Conservation (phyloP, 106 monocot genomes). For the Dendrobium catenatum region DNA sequence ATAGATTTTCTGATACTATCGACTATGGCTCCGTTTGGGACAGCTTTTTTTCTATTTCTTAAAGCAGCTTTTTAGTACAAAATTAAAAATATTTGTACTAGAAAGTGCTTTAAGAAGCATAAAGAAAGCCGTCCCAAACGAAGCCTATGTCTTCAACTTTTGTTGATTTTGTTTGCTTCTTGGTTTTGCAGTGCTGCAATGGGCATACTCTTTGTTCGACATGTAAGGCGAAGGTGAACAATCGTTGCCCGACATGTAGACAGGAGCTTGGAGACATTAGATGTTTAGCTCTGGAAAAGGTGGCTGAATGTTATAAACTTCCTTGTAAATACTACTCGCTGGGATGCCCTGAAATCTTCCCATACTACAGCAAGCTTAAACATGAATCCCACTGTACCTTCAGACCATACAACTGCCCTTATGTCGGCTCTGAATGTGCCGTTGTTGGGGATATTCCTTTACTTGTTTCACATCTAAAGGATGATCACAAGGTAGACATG, state of each 20-base stretch:
- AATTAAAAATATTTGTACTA: too few relatives aligned
- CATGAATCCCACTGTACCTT: conserved; percentile 23
- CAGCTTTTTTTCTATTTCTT: too few relatives aligned
- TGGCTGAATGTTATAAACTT: conserved; percentile 18
- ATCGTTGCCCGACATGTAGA: conserved; percentile 25
- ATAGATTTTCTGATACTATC: too few relatives aligned
- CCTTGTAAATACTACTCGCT: conserved; percentile 15
- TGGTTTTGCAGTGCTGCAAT: conserved; percentile 17
- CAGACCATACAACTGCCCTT: conserved; percentile 25
- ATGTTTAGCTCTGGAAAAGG: conserved; percentile 26
- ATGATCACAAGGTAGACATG: conserved; percentile 26
- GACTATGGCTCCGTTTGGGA: too few relatives aligned
- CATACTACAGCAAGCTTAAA: conserved; percentile 19
- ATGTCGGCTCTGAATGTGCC: conserved; percentile 22
- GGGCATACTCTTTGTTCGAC: conserved; percentile 25
- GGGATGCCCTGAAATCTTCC: conserved; percentile 17
- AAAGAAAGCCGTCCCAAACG: too few relatives aligned
- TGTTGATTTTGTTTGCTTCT: too few relatives aligned
- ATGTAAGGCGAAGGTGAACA: conserved; percentile 20
- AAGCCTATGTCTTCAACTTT: too few relatives aligned
- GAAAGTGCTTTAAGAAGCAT: too few relatives aligned
- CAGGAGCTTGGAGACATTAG: conserved; percentile 27
- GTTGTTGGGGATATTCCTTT: conserved; percentile 18
- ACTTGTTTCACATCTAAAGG: conserved; percentile 15
- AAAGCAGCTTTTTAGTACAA: too few relatives aligned